Base-by-base conservation (phyloP, 1,284 basidiomycete species). In the Ganoderma meredithae region DNA sequence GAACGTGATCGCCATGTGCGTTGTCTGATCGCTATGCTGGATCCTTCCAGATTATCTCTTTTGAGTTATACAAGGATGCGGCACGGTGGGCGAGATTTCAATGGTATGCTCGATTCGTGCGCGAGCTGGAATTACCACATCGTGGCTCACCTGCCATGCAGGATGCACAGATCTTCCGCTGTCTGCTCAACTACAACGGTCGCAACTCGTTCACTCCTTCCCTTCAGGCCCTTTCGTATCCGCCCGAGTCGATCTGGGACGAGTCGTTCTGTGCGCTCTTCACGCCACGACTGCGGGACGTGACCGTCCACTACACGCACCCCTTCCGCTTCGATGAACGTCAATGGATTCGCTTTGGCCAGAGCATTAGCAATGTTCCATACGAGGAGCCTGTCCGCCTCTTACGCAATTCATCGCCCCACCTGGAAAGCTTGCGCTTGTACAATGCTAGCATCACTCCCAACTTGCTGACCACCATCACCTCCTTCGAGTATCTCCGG, bases 21-120 rank as follows among this genome's bases (percentile, higher is more conserved):
- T 2, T 12, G 25, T n/a, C 52, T 53, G 15, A 53, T 27, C 12
- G 7, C 25, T 31, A 25, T 13, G n/a, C 6, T 6, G 13, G 22
- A 27, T 31, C 4, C 10, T 15, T 13, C 13, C 13, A 53, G 52
- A 53, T 53, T 17, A 31, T 53, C 52, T 53, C 52, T 27, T 3
- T 13, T 10, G 25, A 31, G 27, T 31, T 53, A 12, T 31, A 53
- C 5, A 12, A 53, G 25, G 22, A 15, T 31, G 25, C 52, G 5
- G 52, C 13, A 31, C 22, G 52, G 13, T 53, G 52, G 52, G 25
- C 13, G 10, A 25, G 52, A 17, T 53, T 53, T 25, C 52, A 53
- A 25, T 53, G 52, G 52, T 53, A 53, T 25, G 52, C 52, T 13
- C 52, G 52, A 53, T 53, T 53, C n/a, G 52, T 53, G 2, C 52